Evolutionary conservation across 2,329 filamentous ascomycete species (phyloP).

Genomic region (Alternaria incomplexa): DNA sequence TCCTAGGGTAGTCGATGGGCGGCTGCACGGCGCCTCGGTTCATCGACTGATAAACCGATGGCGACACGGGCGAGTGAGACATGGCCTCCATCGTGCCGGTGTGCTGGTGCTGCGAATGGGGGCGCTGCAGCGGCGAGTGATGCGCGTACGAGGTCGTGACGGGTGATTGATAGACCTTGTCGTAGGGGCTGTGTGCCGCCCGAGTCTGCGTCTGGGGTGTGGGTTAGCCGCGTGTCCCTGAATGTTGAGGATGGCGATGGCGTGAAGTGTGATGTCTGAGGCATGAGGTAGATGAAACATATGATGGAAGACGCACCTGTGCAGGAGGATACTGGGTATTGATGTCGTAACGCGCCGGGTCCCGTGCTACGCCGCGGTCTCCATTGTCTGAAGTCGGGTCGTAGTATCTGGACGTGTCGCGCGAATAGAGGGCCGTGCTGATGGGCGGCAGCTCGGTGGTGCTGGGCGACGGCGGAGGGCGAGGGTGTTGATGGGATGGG

Average conservation of each 20-base stretch:
- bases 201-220: conserved; percentile 35
- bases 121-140: conserved; percentile 47
- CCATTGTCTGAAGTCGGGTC: conserved; percentile 57
- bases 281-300: conserved; percentile 1
- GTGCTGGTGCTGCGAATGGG: conserved; percentile 43
- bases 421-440: conserved; percentile 47
- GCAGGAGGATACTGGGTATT: conserved; percentile 29
- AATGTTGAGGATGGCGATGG: not conserved
- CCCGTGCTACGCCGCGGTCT: conserved; percentile 38
- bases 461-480: conserved; percentile 34
- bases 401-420: conserved; percentile 56
- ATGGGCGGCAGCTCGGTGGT: conserved; percentile 50
- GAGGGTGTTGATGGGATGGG: conserved; percentile 23
- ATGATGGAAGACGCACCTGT: conserved; percentile 34
- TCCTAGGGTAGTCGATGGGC: conserved; percentile 36
- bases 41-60: conserved; percentile 42
- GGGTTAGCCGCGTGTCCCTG: conserved; percentile 29
- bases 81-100: conserved; percentile 43
- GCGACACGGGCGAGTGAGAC: conserved; percentile 48
- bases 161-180: conserved; percentile 49
- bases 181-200: conserved; percentile 41
- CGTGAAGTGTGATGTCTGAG: not conserved
- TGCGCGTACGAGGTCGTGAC: conserved; percentile 41
- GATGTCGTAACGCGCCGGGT: conserved; percentile 40
- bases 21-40: conserved; percentile 46